phyloP scores from a whole-genome alignment of 495 filamentous ascomycete genomes.

The Trichocladium uniseriatum region DNA sequence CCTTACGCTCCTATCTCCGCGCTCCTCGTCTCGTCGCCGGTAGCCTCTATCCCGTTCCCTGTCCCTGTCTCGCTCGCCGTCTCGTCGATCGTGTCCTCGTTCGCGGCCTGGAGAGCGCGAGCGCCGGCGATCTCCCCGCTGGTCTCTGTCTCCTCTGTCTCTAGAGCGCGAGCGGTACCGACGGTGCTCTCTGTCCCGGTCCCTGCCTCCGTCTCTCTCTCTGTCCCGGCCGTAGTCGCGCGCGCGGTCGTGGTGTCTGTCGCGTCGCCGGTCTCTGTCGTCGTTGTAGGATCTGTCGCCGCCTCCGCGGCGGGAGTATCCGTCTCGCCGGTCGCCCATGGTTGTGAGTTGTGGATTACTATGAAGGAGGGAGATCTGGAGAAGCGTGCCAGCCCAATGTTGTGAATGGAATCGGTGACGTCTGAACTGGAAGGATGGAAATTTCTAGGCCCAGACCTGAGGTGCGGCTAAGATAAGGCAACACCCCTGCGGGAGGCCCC shows the following conservation, averaged over 20 bases:
- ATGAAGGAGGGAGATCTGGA: too few species aligned
- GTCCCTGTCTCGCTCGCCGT: constrained; percentile 4
- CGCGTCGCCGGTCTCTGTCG: constrained; percentile 15
- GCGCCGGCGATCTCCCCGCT: constrained; percentile 12
- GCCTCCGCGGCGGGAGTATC: constrained; percentile 21
- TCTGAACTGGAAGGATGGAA: constrained; percentile 6
- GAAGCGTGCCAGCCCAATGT: too few species aligned
- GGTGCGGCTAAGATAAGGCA: constrained; percentile 15
- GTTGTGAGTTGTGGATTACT: neutral
- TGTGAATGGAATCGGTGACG: constrained; percentile 10
- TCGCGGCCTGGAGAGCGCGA: constrained; percentile 29
- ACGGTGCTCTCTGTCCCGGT: constrained; percentile 23
- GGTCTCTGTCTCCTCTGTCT: constrained; percentile 28
- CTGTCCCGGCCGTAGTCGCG: constrained; percentile 26
- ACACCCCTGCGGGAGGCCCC: neutral
- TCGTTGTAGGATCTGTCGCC: constrained; percentile 17
- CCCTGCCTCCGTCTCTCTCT: constrained; percentile 22
- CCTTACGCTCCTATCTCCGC: constrained; percentile 13
- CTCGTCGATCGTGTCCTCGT: constrained; percentile 28
- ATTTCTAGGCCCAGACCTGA: constrained; percentile 9
- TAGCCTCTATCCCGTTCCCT: constrained; percentile 9
- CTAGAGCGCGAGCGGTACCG: constrained; percentile 34
- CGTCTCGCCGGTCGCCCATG: constrained; percentile 23
- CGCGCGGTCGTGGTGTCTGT: constrained; percentile 16
- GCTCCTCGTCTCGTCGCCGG: constrained; percentile 17